Evolutionary conservation across 2,329 filamentous ascomycete species (phyloP).

Genomic region (Fusarium neocosmosporiellum): DNA sequence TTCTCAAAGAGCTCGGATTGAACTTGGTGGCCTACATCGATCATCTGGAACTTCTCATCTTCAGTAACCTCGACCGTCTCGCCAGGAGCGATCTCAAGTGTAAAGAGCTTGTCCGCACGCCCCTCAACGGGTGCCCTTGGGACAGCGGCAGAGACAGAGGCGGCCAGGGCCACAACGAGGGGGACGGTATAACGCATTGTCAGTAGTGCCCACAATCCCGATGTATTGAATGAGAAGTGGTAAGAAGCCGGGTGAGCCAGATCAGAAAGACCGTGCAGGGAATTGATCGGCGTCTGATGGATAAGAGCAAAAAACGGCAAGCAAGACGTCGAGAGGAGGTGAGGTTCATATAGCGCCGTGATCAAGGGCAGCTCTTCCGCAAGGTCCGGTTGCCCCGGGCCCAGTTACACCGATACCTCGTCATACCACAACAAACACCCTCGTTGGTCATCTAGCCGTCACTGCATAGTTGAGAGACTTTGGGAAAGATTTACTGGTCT

Average conservation of each 20-base stretch:
- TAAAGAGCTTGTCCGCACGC: slow-evolving; percentile 21
- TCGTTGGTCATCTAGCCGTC: background rate
- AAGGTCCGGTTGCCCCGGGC: background rate
- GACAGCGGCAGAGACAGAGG: slow-evolving; percentile 8
- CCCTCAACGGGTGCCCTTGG: background rate
- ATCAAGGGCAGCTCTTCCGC: background rate
- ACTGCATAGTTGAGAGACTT: background rate
- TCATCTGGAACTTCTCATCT: slow-evolving; percentile 33
- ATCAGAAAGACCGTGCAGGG: background rate
- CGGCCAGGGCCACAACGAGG: slow-evolving; percentile 23
- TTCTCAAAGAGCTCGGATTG: too few relatives aligned
- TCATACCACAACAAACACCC: background rate
- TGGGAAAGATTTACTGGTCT: background rate
- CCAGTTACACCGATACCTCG: background rate
- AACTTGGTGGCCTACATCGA: slow-evolving; percentile 1
- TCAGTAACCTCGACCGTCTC: slow-evolving; percentile 30
- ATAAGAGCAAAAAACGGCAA: background rate
- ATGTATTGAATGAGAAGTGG: background rate
- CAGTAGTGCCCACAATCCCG: background rate
- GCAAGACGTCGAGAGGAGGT: background rate
- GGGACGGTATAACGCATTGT: slow-evolving; percentile 28
- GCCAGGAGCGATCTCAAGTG: slow-evolving; percentile 9
- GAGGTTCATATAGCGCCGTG: background rate
- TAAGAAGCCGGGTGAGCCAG: background rate
- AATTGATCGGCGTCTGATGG: background rate